phyloP scores from a whole-genome alignment of 2,329 filamentous ascomycete species.

The Aschersonia sp. region DNA sequence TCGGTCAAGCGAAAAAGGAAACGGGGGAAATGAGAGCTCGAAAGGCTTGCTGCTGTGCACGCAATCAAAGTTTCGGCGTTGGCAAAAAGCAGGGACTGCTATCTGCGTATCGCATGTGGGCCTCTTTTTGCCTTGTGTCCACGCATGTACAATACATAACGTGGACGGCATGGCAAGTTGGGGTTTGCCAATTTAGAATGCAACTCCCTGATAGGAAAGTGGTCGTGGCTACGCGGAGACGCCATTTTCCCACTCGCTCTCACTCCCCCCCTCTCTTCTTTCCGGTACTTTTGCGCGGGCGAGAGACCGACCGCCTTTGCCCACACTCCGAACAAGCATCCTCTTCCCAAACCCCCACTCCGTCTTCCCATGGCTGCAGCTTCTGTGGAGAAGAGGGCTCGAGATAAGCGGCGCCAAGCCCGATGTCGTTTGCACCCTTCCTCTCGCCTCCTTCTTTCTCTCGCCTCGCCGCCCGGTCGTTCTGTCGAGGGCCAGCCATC shows the following conservation, averaged over 20 bases:
- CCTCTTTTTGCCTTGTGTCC: too few relatives aligned
- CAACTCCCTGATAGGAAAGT: background rate
- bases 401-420: slow-evolving; percentile 1
- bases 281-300: background rate
- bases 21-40: too few relatives aligned
- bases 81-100: too few relatives aligned
- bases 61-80: too few relatives aligned
- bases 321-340: too few relatives aligned
- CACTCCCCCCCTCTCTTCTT: background rate
- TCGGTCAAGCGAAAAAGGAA: too few relatives aligned
- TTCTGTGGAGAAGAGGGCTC: background rate
- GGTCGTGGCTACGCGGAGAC: background rate
- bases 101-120: too few relatives aligned
- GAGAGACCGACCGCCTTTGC: too few relatives aligned
- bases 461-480: background rate
- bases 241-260: background rate
- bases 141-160: too few relatives aligned
- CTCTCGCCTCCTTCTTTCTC: background rate
- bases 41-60: too few relatives aligned
- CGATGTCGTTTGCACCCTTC: background rate
- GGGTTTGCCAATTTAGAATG: background rate
- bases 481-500: background rate
- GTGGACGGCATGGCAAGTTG: background rate
- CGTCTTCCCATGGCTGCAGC: too few relatives aligned
- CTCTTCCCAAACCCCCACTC: too few relatives aligned